Evolutionary conservation across 2,329 filamentous ascomycete genomes (phyloP).

Genomic region (Colletotrichum zoysiae): DNA sequence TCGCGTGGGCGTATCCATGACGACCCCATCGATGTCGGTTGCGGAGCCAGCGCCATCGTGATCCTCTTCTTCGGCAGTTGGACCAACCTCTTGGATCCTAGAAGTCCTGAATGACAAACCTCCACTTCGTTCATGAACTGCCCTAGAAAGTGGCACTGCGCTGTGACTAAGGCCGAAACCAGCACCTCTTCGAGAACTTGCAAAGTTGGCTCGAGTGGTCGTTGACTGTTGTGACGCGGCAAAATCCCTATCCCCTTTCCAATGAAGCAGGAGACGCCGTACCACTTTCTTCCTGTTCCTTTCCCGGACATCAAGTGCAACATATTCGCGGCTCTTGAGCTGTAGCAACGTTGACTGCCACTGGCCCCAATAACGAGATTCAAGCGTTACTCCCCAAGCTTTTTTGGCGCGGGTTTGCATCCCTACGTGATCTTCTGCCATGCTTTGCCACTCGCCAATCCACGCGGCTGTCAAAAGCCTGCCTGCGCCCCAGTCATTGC

Average conservation of each 20-base stretch:
- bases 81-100: constrained; percentile 21
- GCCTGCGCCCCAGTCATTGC: constrained; percentile 4
- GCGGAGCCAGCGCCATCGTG: constrained; percentile 27
- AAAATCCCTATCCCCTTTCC: constrained; percentile 27
- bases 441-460: constrained; percentile 40
- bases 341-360: constrained; percentile 42
- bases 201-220: constrained; percentile 22
- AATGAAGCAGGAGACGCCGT: constrained; percentile 34
- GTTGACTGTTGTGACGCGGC: constrained; percentile 10
- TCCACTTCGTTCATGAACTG: constrained; percentile 17
- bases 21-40: constrained; percentile 15
- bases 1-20: constrained; percentile 60
- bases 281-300: constrained; percentile 38
- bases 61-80: constrained; percentile 34
- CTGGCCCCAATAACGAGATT: constrained; percentile 39
- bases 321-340: constrained; percentile 39
- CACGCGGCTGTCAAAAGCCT: constrained; percentile 36
- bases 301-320: constrained; percentile 39
- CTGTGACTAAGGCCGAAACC: constrained; percentile 4
- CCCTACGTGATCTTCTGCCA: constrained; percentile 18
- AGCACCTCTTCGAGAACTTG: constrained; percentile 18
- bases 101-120: constrained; percentile 25
- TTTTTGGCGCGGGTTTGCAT: constrained; percentile 7
- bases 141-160: constrained; percentile 33
- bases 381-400: constrained; percentile 28